Base-by-base conservation (phyloP, 2,329 filamentous ascomycete genomes). In the Ramularia endophylla region DNA sequence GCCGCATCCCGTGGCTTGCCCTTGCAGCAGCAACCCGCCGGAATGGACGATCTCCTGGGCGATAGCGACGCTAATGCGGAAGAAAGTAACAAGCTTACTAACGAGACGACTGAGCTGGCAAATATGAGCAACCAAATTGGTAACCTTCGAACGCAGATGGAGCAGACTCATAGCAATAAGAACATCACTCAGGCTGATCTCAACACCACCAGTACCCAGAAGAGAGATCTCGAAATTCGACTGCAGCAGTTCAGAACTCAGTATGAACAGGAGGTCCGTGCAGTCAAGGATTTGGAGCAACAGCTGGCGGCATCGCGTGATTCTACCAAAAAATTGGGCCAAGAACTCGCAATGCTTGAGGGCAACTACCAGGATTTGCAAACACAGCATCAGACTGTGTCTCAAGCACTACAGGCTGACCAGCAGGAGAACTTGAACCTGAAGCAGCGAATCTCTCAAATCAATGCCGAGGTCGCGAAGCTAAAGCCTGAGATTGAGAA, bases 81-180 rank as follows among this genome's bases (percentile, higher is more conserved):
- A 57, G 80, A 89, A 41, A 90, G 83, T 66, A 92, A 85, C 64
- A 94, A 85, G 62, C 71, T 97, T 18, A 92, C 85, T 0, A 83
- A 81, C 50, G 92, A 98, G 60, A 92, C 89, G 2, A 83, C 85
- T 0, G 92, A 98, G 63, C 74, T 98, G 43, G 92, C 89, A 38
- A 97, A 98, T 60, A 74, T 98, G 54, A 95, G 90, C 1, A 97
- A 94, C 62, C 92, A 97, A 64, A 87, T 98, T 50, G 83, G 87
- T 22, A 90, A 85, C 2, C 68, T 98, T 41, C 85, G 89, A 0
- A 94, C 83, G 59, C 88, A 98, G 67, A 95, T 94, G 80, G 87
- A 95, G 60, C 87, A 90, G 53, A 84, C 95, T 2, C 87, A 94
- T 61, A 79, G 75, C 25, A 90, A 95, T 66, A 83, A 88, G 49